Percentiles rank a stretch among this genome's conserved stretches.
These are phyloP conservation scores for Phytophthora citricola DNA, from an alignment of 352 stramenopile genomes.

Conservation along the genomic window DNA sequence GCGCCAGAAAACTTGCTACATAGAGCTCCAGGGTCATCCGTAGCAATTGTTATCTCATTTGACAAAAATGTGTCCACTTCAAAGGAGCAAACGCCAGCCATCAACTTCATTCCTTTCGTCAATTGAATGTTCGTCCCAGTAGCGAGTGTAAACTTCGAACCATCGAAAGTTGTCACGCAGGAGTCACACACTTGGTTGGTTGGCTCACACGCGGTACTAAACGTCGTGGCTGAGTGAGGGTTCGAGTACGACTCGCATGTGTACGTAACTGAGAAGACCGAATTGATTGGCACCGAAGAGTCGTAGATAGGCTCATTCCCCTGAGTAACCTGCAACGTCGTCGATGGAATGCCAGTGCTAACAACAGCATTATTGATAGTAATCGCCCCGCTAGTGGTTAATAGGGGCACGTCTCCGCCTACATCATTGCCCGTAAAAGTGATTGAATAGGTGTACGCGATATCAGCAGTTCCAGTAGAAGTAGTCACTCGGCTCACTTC, in stretches of 20 bases:
- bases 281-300: constrained; percentile 27
- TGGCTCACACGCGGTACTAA: constrained; percentile 63
- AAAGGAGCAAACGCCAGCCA: constrained; percentile 67
- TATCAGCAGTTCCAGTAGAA: constrained; percentile 42
- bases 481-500: constrained; percentile 37
- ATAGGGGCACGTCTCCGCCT: constrained; percentile 86
- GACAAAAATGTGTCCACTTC: constrained; percentile 22
- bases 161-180: constrained; percentile 73
- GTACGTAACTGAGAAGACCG: constrained; percentile 53
- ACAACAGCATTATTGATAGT: constrained; percentile 31
- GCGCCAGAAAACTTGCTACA: constrained; percentile 48
- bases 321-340: constrained; percentile 37
- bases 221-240: constrained; percentile 53
- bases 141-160: constrained; percentile 49
- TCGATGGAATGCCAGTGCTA: constrained; percentile 30
- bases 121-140: constrained; percentile 26
- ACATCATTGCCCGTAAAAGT: constrained; percentile 88
- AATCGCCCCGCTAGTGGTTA: constrained; percentile 56
- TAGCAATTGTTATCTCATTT: constrained; percentile 23
- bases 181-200: constrained; percentile 45
- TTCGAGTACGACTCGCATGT: constrained; percentile 89
- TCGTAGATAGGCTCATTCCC: constrained; percentile 62
- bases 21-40: constrained; percentile 30
- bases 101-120: constrained; percentile 37
- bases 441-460: constrained; percentile 87